Conservation (phyloP, 805 yeast genomes). For the Candida saitoana region DNA sequence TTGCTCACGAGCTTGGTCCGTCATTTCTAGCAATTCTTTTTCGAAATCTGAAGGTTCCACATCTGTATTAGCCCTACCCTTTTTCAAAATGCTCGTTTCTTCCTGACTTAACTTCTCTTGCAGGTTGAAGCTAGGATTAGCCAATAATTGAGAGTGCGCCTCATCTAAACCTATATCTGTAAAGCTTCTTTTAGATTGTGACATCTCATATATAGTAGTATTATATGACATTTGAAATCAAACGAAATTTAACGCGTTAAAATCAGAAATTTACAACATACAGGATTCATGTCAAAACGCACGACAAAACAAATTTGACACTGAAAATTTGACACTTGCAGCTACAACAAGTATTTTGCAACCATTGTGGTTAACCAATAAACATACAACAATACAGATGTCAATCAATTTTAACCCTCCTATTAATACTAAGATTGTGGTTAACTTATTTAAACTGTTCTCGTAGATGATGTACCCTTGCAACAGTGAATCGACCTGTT, state of each 20-base stretch:
- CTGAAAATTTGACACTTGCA: no score
- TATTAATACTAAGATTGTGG: no score
- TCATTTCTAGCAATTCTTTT: slow-evolving; percentile 34
- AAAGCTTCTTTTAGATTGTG: slow-evolving; percentile 1
- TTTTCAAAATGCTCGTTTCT: slow-evolving; percentile 32
- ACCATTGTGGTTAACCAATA: slow-evolving; percentile 4
- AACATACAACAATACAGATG: no score
- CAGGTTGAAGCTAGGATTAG: background rate
- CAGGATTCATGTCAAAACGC: no score
- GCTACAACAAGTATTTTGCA: slow-evolving; percentile 1
- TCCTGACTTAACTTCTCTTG: slow-evolving; percentile 1
- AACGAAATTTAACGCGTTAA: background rate
- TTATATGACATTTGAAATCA: background rate
- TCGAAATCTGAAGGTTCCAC: slow-evolving; percentile 42
- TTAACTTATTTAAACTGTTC: no score
- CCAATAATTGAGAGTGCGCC: background rate
- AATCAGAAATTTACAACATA: background rate
- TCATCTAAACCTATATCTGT: background rate
- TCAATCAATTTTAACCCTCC: no score
- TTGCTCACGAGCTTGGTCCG: slow-evolving; percentile 21
- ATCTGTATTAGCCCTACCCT: slow-evolving; percentile 28
- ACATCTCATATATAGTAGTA: background rate
- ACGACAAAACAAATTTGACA: no score
- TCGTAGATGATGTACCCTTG: no score
- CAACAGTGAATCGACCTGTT: no score